Percentiles rank a stretch among this genome's conserved stretches.
Evolutionary conservation across 441 rosid genomes (phyloP).

Genomic region (Corymbia citriodora): DNA sequence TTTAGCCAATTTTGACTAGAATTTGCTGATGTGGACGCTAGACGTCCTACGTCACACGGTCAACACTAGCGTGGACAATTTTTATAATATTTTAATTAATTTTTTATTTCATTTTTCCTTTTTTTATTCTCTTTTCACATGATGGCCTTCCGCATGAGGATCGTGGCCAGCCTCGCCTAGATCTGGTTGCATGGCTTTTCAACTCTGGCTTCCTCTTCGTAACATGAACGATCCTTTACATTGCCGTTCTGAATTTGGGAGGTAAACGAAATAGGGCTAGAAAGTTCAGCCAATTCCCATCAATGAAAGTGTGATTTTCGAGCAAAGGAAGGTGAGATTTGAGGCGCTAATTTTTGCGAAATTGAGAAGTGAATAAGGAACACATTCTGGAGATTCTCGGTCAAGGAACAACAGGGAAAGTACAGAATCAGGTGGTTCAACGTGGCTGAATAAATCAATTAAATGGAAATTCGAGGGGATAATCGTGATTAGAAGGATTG

Average conservation of each 20-base stretch:
- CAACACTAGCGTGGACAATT: rapidly evolving
- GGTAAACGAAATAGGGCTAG: neutral
- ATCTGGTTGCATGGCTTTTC: neutral
- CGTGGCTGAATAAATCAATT: neutral
- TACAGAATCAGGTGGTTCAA: neutral
- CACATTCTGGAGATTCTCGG: neutral
- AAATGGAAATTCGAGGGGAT: neutral
- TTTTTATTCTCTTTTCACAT: no score
- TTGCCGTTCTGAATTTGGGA: no score
- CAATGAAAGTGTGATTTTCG: no score
- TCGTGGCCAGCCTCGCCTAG: rapidly evolving
- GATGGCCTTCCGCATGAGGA: neutral
- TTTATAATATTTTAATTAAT: no score
- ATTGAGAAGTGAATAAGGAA: neutral
- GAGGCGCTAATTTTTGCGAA: neutral
- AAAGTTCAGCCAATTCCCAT: neutral
- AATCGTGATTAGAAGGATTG: neutral
- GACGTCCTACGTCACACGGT: rapidly evolving
- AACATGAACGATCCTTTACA: neutral
- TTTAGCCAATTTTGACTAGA: rapidly evolving
- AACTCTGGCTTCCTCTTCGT: neutral
- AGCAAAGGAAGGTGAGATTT: neutral
- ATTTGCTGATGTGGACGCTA: rapidly evolving
- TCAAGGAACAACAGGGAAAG: neutral
- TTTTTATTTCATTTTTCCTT: rapidly evolving